These are phyloP conservation scores for Mycena indigotica DNA, from an alignment of 768 basidiomycete species.

Conservation along the genomic window DNA sequence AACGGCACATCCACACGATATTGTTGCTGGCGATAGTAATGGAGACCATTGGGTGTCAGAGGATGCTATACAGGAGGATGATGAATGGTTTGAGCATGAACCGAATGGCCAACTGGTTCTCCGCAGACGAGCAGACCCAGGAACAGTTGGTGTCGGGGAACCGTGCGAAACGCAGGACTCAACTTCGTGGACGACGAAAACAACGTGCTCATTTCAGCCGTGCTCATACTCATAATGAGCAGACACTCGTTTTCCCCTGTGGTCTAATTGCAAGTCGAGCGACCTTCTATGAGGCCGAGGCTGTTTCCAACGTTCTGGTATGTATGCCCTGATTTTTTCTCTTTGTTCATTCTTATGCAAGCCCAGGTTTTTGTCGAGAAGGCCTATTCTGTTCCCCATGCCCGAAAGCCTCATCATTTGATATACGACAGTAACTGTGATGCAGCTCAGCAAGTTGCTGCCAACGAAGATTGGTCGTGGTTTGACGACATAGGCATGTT, in stretches of 20 bases:
- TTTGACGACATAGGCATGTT: slow-evolving; percentile 21
- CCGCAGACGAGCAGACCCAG: neutral
- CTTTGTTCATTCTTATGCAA: slow-evolving; percentile 12
- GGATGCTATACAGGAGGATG: neutral
- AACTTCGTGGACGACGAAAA: slow-evolving; percentile 9
- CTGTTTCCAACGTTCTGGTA: slow-evolving; percentile 24
- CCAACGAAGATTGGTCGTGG: slow-evolving; percentile 9
- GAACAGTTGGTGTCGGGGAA: neutral
- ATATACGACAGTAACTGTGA: slow-evolving; percentile 36
- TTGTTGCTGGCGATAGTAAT: neutral
- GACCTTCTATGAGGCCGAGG: slow-evolving; percentile 29
- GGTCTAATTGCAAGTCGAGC: slow-evolving; percentile 30
- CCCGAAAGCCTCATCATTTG: slow-evolving; percentile 26
- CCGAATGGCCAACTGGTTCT: neutral
- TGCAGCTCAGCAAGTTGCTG: slow-evolving; percentile 12
- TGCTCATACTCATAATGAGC: slow-evolving; percentile 33
- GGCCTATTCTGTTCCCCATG: slow-evolving; percentile 12
- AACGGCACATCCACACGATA: slow-evolving; percentile 10
- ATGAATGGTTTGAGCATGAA: slow-evolving; percentile 1
- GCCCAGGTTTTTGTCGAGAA: slow-evolving; percentile 12
- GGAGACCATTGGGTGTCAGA: neutral
- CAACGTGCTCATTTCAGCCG: slow-evolving; percentile 27
- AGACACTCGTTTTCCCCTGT: slow-evolving; percentile 33
- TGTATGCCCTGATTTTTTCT: slow-evolving; percentile 1
- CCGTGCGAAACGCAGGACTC: neutral